A percentile compares a stretch with the other conserved stretches of the same genome.
phyloP scores from a whole-genome alignment of 495 filamentous ascomycete species.

The Aspergillus sclerotioniger region DNA sequence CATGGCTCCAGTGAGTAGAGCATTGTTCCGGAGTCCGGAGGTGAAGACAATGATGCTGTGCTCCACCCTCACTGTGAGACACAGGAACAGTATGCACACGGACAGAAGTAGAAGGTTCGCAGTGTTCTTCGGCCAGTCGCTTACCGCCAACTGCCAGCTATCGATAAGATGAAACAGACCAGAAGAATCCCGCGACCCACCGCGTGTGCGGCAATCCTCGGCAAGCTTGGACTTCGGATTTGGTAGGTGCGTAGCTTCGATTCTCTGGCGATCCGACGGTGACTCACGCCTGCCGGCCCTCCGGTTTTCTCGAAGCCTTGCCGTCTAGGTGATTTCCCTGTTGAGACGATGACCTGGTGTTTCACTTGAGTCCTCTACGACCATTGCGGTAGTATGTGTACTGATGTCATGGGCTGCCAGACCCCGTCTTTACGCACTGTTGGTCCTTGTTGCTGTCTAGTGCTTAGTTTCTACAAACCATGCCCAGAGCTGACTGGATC shows the following conservation, averaged over 20 bases:
- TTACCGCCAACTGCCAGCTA: neutral
- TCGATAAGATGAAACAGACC: neutral
- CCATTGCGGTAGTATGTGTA: conserved; percentile 11
- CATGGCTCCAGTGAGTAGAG: neutral
- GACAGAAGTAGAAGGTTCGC: neutral
- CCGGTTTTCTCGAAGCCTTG: conserved; percentile 19
- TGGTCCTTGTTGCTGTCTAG: neutral
- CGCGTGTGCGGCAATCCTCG: neutral
- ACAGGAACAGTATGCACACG: neutral
- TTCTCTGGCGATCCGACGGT: neutral
- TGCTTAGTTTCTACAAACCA: neutral
- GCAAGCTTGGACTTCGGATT: neutral
- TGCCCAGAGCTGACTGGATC: neutral
- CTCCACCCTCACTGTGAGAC: neutral
- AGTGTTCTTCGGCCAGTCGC: neutral
- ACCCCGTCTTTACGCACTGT: neutral
- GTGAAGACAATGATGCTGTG: neutral
- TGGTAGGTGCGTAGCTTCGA: neutral
- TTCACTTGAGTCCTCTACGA: conserved; percentile 8
- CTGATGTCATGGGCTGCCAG: neutral
- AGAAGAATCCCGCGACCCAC: neutral
- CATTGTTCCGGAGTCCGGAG: neutral
- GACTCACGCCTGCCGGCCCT: conserved; percentile 10
- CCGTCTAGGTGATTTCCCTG: conserved; percentile 16
- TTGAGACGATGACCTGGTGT: conserved; percentile 9